These are phyloP conservation scores for Quillaja saponaria DNA, from an alignment of 306 rosid species.

Conservation along the genomic window DNA sequence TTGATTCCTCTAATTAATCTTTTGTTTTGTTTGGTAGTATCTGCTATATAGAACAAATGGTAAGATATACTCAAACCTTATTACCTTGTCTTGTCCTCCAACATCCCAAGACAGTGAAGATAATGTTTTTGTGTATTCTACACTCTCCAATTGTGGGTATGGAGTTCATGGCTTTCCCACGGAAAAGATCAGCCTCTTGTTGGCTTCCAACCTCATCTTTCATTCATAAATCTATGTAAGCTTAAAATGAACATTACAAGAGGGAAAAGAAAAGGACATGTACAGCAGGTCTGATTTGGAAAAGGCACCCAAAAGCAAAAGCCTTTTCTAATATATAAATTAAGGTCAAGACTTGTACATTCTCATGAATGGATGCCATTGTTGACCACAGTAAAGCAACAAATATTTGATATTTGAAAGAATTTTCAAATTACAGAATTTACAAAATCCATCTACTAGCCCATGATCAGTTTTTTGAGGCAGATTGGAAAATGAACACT, in stretches of 20 bases:
- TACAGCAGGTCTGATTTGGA: not conserved
- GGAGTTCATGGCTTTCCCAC: no score
- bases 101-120: constrained; percentile 55
- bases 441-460: constrained; percentile 29
- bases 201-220: no score
- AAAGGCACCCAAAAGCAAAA: not conserved
- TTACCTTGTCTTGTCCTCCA: constrained; percentile 60
- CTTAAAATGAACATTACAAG: no score
- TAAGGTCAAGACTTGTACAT: constrained; percentile 15
- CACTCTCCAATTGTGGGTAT: no score
- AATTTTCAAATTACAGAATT: constrained; percentile 31
- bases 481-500: constrained; percentile 90
- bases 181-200: no score
- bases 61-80: not conserved
- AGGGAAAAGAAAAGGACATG: no score
- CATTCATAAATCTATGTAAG: no score
- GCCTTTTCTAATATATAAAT: not conserved
- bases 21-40: not conserved
- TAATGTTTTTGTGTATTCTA: constrained; percentile 47
- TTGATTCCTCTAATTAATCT: not conserved
- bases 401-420: constrained; percentile 21
- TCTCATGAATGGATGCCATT: constrained; percentile 30
- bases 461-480: constrained; percentile 59
- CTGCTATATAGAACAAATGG: not conserved
- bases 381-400: constrained; percentile 24